Conservation (phyloP, 164 flowering plant genomes). For the Kalanchoe fedtschenkoi region DNA sequence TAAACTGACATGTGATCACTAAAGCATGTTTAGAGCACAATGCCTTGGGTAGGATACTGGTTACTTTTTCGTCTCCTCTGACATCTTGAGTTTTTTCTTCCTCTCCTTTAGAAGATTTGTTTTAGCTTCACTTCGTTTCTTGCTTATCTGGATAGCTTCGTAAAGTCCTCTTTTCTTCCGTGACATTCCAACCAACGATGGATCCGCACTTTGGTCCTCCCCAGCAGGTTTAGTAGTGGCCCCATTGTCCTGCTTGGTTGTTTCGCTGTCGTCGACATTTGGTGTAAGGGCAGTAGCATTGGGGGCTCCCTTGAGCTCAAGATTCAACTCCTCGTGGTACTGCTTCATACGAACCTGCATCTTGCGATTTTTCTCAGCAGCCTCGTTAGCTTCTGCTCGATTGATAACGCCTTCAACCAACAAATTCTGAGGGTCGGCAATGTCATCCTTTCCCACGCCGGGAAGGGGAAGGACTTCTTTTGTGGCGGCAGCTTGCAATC, state of each 20-base stretch:
- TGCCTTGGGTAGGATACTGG: background rate
- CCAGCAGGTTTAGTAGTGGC: constrained; percentile 21
- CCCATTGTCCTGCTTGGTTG: constrained; percentile 14
- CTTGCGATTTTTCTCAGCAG: constrained; percentile 59
- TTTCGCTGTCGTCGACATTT: background rate
- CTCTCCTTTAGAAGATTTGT: constrained; percentile 34
- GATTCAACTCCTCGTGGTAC: constrained; percentile 59
- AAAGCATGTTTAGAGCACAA: too few species aligned
- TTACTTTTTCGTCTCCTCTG: background rate
- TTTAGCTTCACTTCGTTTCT: constrained; percentile 25
- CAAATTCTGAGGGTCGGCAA: constrained; percentile 62
- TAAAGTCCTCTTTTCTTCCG: constrained; percentile 46
- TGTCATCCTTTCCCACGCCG: constrained; percentile 49
- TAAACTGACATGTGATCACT: too few species aligned
- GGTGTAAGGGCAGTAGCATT: constrained; percentile 24
- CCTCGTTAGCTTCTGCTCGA: constrained; percentile 71
- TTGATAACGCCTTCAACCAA: constrained; percentile 56
- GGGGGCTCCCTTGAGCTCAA: constrained; percentile 32
- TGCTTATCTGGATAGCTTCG: constrained; percentile 57
- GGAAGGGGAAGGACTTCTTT: constrained; percentile 70
- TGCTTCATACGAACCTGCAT: constrained; percentile 47
- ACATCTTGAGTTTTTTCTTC: constrained; percentile 29
- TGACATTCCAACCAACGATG: constrained; percentile 39
- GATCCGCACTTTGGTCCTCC: constrained; percentile 25
- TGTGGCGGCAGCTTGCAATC: constrained; percentile 64